Evolutionary conservation across 306 rosid genomes (phyloP).

Genomic region (Hippophae tibetana): DNA sequence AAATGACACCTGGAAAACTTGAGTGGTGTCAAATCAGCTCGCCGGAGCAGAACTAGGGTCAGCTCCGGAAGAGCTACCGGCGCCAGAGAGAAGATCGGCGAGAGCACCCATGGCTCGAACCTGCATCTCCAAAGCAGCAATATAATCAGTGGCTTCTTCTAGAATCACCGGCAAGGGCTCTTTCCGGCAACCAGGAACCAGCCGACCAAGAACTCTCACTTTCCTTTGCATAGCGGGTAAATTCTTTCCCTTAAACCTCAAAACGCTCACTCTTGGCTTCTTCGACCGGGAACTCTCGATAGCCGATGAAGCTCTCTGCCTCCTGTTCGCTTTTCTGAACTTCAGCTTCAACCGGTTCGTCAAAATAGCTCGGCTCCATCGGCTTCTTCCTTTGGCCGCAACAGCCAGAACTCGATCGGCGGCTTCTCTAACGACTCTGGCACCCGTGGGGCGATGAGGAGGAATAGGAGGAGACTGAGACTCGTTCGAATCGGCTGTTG

Average conservation of each 20-base stretch:
- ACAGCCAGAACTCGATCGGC: slow-evolving; percentile 75
- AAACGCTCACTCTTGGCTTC: slow-evolving; percentile 60
- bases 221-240: slow-evolving; percentile 70
- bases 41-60: slow-evolving; percentile 32
- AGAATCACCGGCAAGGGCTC: slow-evolving; percentile 74
- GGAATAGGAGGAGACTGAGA: neutral
- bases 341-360: slow-evolving; percentile 63
- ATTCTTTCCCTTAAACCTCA: slow-evolving; percentile 57
- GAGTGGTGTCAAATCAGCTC: slow-evolving; percentile 26
- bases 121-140: slow-evolving; percentile 93
- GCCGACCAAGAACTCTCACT: slow-evolving; percentile 58
- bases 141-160: slow-evolving; percentile 78
- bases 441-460: slow-evolving; percentile 38
- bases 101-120: slow-evolving; percentile 80
- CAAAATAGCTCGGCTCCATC: slow-evolving; percentile 93
- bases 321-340: slow-evolving; percentile 44
- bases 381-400: slow-evolving; percentile 70
- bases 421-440: slow-evolving; percentile 59
- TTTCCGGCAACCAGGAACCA: slow-evolving; percentile 93
- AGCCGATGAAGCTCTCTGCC: slow-evolving; percentile 18
- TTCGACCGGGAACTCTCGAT: slow-evolving; percentile 30
- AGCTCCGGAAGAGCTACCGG: slow-evolving; percentile 32
- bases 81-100: slow-evolving; percentile 43
- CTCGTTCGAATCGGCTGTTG: neutral
- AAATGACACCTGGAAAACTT: slow-evolving; percentile 23